Base-by-base conservation (phyloP, 768 basidiomycete species). In the Mrakia gelida region DNA sequence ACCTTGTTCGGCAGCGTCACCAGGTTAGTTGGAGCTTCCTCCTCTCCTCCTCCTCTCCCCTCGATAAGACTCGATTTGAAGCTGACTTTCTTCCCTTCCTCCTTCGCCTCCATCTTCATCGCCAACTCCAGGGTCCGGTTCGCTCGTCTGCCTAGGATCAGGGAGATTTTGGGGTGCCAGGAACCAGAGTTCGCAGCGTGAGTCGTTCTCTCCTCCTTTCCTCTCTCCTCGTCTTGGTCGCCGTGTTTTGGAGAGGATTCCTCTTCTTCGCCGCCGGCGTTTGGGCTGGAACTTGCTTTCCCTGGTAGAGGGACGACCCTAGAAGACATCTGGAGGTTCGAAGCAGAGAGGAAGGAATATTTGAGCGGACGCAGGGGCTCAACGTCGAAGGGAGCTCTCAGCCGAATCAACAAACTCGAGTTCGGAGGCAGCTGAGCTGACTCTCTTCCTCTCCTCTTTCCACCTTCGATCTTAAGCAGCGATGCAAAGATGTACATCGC, bases 1-100 rank as follows among this genome's bases (percentile, higher is more conserved):
- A 92, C 90, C 1, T 86, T 93, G 77, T 91, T 93, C 83, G 93
- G 93, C 80, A 92, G 91, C 68, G 91, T 94, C 79, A 94, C 93
- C 79, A 89, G 93, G 88, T 88, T 79, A 76, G 87, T 80, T 77
- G 38, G 78, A 59, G 52, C 80, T 76, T 32, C 10, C 34, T 13
- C 49, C 16, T 45, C 15, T 13, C n/a, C n/a, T 15, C 45, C 8
- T n/a, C 32, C 30, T 75, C 21, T 23, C 23, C 54, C 30, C 23
- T 26, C 38, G 9, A 75, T 6, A 32, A 34, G 34, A n/a, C 4
- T 13, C 63, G 63, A 65, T 10, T 41, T 23, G 67, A 13, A 28
- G 75, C 65, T 77, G 68, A 75, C 73, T 63, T 38, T 73, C 52
- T 34, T 45, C 21, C 61, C 23, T 43, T 23, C 45, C 45, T 54